Percentiles rank a stretch among this genome's conserved stretches.
Evolutionary conservation across 768 basidiomycete species (phyloP).

Genomic region (Leucocoprinus birnbaumii): DNA sequence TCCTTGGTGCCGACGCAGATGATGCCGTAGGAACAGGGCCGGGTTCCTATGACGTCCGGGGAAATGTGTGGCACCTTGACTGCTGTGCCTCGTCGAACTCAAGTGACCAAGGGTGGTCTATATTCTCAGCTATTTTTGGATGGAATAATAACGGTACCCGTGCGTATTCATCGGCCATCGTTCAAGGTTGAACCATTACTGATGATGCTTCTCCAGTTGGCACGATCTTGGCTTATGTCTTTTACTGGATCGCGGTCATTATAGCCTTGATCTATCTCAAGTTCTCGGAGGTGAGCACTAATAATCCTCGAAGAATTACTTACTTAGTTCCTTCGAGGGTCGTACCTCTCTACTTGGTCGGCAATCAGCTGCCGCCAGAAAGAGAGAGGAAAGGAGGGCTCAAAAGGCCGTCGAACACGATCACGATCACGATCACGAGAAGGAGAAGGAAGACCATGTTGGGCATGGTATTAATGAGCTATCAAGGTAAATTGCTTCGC

Average conservation of each 20-base stretch:
- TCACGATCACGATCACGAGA: background rate
- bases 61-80: constrained; percentile 85
- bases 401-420: background rate
- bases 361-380: constrained; percentile 47
- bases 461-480: background rate
- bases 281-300: constrained; percentile 47
- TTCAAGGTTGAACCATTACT: background rate
- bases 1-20: constrained; percentile 75
- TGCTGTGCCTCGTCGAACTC: constrained; percentile 72
- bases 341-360: constrained; percentile 58
- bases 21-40: constrained; percentile 72
- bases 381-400: background rate
- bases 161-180: constrained; percentile 24
- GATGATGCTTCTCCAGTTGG: constrained; percentile 45
- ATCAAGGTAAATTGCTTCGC: background rate
- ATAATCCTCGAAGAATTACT: background rate
- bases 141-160: constrained; percentile 85
- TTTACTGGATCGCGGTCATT: constrained; percentile 90
- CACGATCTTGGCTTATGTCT: constrained; percentile 80
- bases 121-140: constrained; percentile 84
- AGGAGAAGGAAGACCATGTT: background rate
- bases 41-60: constrained; percentile 77
- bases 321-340: constrained; percentile 37
- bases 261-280: constrained; percentile 64
- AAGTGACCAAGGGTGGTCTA: constrained; percentile 60